Conservation (phyloP, 495 filamentous ascomycete species). For the Talaromyces trachyspermus region DNA sequence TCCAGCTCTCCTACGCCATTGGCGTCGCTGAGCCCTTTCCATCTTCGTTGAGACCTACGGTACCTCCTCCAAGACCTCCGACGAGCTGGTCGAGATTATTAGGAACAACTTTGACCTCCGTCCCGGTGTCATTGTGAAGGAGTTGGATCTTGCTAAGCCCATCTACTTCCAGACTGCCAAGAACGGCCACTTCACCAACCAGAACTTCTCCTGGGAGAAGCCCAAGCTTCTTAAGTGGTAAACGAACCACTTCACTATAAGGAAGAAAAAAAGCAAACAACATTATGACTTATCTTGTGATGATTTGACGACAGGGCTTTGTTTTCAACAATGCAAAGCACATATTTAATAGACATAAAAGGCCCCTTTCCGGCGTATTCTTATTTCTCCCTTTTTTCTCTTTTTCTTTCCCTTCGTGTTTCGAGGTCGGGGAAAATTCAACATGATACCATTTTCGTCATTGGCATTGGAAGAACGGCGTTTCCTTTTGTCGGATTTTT, state of each 20-base stretch:
- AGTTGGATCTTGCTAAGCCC: slow-evolving; percentile 88
- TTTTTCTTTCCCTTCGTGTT: slow-evolving; percentile 33
- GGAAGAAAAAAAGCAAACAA: no score
- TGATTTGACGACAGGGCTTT: slow-evolving; percentile 48
- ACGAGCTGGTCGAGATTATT: slow-evolving; percentile 92
- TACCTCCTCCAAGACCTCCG: slow-evolving; percentile 71
- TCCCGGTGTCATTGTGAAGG: slow-evolving; percentile 96
- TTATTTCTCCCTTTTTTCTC: not conserved
- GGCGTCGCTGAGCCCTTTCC: slow-evolving; percentile 96
- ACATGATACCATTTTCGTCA: slow-evolving; percentile 49
- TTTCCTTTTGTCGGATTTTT: slow-evolving; percentile 18
- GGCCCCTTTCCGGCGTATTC: slow-evolving; percentile 23
- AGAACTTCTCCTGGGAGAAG: slow-evolving; percentile 96
- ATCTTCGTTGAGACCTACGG: slow-evolving; percentile 58
- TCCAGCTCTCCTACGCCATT: slow-evolving; percentile 98
- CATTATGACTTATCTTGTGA: slow-evolving; percentile 5
- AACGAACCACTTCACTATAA: slow-evolving; percentile 15
- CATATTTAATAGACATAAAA: slow-evolving; percentile 38
- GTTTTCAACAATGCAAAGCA: slow-evolving; percentile 57
- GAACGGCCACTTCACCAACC: slow-evolving; percentile 99
- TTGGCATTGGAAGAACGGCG: slow-evolving; percentile 42
- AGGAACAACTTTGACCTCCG: slow-evolving; percentile 91
- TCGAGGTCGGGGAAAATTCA: slow-evolving; percentile 44
- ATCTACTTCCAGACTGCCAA: slow-evolving; percentile 98
- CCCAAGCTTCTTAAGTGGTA: slow-evolving; percentile 90